Base-by-base conservation (phyloP, 1,139 yeast genomes). In the Torulaspora pretoriensis region DNA sequence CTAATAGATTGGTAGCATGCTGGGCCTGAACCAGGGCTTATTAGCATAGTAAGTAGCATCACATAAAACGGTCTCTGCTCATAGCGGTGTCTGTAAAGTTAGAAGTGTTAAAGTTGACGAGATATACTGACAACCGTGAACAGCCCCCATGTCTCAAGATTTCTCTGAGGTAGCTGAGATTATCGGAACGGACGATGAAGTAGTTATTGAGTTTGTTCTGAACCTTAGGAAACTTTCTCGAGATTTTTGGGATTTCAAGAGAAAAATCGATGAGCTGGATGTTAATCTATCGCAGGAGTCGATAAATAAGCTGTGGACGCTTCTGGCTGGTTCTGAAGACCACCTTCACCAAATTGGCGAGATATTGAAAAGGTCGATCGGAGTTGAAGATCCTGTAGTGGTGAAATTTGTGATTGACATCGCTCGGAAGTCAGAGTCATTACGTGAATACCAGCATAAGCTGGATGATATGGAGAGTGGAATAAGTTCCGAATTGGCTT, bases 401-500 rank as follows among this genome's bases (percentile, higher is more conserved):
- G 43, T 59, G n/a, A 56, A 55, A 2, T 60, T 54, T 42, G 43
- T 63, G 2, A 44, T 51, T 33, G 49, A 55, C 26, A 52, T 61
- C 12, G 52, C 49, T 27, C 26, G 34, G 3, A 43, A 72, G 38
- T 60, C 77, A 1, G 33, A 50, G 1, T 54, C 63, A 12, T 53
- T 68, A 17, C 56, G 57, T 4, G 68, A 63, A 8, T 81, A 82
- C 54, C 60, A 64, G 31, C 52, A 61, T n/a, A 67, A 69, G 14
- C 63, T 83, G 42, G 61, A 65, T 12, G 78, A 72, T 8, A 75
- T 81, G 59, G 92, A 88, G 0, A 87, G 85, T 14, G 83, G 77
- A 8, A 77, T 84, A 48, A 74, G 81, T 0, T 64, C 58, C 4
- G 67, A 49, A 3, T 73, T 79, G 49, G 60, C 80, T 2, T 61